phyloP scores from a whole-genome alignment of 1,284 basidiomycete species.

The Anthracocystis panici-leucophaei region DNA sequence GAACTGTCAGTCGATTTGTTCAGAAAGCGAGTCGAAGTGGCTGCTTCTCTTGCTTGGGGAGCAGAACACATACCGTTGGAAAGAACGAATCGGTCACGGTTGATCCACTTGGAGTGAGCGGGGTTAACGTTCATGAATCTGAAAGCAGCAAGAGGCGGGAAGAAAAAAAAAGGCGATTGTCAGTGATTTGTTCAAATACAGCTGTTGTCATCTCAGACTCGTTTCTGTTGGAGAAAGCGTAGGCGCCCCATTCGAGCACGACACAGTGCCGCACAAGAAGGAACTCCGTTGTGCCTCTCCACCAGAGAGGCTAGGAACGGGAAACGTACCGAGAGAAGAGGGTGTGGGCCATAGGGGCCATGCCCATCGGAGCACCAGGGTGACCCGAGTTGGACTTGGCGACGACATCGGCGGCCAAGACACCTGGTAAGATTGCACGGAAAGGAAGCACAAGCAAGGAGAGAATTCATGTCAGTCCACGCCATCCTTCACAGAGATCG shows the following conservation, averaged over 20 bases:
- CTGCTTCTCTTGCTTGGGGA: not conserved
- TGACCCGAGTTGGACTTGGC: slow-evolving; percentile 78
- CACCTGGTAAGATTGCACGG: slow-evolving; percentile 24
- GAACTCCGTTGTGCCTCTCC: not conserved
- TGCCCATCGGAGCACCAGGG: slow-evolving; percentile 74
- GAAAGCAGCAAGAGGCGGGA: not conserved
- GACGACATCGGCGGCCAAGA: slow-evolving; percentile 61
- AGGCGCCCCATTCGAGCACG: not conserved
- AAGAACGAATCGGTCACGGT: slow-evolving; percentile 77
- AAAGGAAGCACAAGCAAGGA: not conserved
- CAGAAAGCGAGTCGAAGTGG: not conserved
- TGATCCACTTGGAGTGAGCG: slow-evolving; percentile 83
- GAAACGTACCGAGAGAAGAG: slow-evolving; percentile 79
- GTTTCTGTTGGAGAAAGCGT: not conserved
- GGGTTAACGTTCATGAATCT: slow-evolving; percentile 89
- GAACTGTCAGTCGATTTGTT: not conserved
- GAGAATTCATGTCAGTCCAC: not conserved
- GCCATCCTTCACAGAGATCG: not conserved
- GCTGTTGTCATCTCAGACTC: not conserved
- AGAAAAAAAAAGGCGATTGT: not conserved
- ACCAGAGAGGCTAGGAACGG: not conserved
- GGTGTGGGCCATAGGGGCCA: slow-evolving; percentile 89
- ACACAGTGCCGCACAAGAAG: not conserved
- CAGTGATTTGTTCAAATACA: slow-evolving; percentile 6
- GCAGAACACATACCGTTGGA: slow-evolving; percentile 69